Base-by-base conservation (phyloP, 768 basidiomycete genomes). In the Lepiota subincarnata region DNA sequence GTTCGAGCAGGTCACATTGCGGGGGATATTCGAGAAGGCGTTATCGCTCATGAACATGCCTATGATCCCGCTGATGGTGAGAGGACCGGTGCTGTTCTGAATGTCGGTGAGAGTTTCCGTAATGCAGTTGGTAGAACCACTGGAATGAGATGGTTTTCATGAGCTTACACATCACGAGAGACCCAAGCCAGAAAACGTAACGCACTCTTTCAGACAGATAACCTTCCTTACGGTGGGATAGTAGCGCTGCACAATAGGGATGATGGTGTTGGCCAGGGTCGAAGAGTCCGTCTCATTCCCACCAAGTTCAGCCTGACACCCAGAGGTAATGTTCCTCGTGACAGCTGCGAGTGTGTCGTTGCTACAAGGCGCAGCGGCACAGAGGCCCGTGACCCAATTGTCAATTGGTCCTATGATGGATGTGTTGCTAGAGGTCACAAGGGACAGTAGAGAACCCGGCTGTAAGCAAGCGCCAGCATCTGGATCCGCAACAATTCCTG, bases 131-230 rank as follows among this genome's bases (percentile, higher is more conserved):
- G 71, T 72, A 38, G 60, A 66, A 20, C 70, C 72, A 53, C 74
- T 75, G 41, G 36, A n/a, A 28, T 37, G 46, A 26, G 19, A 36
- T 40, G n/a, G 26, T 34, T 43, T 57, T 13, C 41, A 55, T 40
- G 22, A 38, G 53, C 19, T 37, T 36, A 4, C 22, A 19, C 48
- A 24, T n/a, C 26, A 26, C 44, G 11, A 19, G 14, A 19, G 26
- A 20, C 35, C 5, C 10, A 8, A n/a, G 7, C 34, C 6, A 26
- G 34, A 14, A 16, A 45, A 38, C n/a, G 8, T n/a, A 38, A 75
- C 83, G 57, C 62, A 89, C 88, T 87, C 78, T 54, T 82, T 75
- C 60, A 89, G 68, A 64, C 89, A 92, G 8, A 69, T 64, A 6
- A 84, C 61, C 57, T 84, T 64, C 48, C 86, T 74, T 3, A 72